Percentiles rank a stretch among this genome's conserved stretches.
Evolutionary conservation across 441 rosid genomes (phyloP).

Genomic region (Corymbia citriodora): DNA sequence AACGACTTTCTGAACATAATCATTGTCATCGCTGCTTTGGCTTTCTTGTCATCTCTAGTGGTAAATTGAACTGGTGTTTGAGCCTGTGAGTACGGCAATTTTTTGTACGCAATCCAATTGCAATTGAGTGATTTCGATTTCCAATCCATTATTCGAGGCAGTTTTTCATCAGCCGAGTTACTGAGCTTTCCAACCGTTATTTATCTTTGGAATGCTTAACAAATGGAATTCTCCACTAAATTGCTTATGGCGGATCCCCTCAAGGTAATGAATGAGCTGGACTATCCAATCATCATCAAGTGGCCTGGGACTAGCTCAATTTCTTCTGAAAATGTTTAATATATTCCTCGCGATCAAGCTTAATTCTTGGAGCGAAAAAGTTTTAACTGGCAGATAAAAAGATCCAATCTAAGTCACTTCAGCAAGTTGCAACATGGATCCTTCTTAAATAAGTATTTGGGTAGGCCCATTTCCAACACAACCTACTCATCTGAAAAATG

Average conservation of each 20-base stretch:
- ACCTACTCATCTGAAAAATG: too few species aligned
- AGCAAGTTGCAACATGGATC: background rate
- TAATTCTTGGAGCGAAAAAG: background rate
- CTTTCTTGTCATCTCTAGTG: constrained; percentile 49
- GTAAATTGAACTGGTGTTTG: constrained; percentile 28
- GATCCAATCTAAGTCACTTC: background rate
- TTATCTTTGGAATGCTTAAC: background rate
- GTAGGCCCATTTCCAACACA: too few species aligned
- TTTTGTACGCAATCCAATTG: background rate
- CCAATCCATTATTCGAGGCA: background rate
- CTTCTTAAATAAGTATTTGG: too few species aligned
- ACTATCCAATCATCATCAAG: background rate
- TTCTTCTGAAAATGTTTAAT: background rate
- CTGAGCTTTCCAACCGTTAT: background rate
- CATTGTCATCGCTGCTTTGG: constrained; percentile 57
- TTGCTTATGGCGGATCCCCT: background rate
- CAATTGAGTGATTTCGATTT: background rate
- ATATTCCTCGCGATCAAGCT: background rate
- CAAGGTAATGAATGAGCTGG: background rate
- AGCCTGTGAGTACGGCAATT: background rate
- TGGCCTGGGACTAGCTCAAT: background rate
- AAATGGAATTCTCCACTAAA: background rate
- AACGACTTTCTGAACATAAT: constrained; percentile 83
- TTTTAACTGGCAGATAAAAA: background rate
- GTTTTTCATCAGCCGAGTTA: background rate